phyloP scores from a whole-genome alignment of 2,329 filamentous ascomycete genomes.

The Periconia digitata region DNA sequence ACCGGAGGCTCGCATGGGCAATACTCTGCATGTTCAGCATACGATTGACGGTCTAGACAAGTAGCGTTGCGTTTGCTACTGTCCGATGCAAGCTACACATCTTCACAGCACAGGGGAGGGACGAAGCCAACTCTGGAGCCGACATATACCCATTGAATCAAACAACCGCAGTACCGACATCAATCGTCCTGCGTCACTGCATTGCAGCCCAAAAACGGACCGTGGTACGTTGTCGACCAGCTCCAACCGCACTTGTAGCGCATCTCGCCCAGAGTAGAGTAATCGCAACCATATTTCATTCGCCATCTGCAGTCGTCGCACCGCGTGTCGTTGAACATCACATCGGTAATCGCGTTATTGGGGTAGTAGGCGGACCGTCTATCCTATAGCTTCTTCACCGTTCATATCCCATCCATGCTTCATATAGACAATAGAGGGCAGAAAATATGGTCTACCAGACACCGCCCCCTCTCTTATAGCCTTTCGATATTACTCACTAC shows the following conservation, averaged over 20 bases:
- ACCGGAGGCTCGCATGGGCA: background rate
- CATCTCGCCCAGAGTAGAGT: too few relatives aligned
- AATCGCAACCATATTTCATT: too few relatives aligned
- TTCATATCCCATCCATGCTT: constrained; percentile 5
- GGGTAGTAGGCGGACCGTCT: background rate
- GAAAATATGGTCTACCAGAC: background rate
- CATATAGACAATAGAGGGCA: constrained; percentile 4
- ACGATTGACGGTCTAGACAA: too few relatives aligned
- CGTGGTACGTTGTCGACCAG: background rate
- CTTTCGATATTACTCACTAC: too few relatives aligned
- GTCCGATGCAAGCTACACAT: too few relatives aligned
- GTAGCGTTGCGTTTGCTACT: too few relatives aligned
- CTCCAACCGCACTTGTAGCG: background rate
- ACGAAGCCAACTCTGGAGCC: background rate
- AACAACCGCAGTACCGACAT: background rate
- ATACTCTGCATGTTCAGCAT: background rate
- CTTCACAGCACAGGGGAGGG: too few relatives aligned
- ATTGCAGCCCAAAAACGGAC: background rate
- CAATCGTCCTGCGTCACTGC: background rate
- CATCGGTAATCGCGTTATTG: too few relatives aligned
- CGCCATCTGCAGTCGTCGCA: too few relatives aligned
- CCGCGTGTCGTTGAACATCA: too few relatives aligned
- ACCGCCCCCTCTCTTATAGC: too few relatives aligned
- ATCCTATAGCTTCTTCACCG: background rate
- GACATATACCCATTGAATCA: background rate